Base-by-base conservation (phyloP, 2,329 filamentous ascomycete genomes). In the Fusarium circinatum region DNA sequence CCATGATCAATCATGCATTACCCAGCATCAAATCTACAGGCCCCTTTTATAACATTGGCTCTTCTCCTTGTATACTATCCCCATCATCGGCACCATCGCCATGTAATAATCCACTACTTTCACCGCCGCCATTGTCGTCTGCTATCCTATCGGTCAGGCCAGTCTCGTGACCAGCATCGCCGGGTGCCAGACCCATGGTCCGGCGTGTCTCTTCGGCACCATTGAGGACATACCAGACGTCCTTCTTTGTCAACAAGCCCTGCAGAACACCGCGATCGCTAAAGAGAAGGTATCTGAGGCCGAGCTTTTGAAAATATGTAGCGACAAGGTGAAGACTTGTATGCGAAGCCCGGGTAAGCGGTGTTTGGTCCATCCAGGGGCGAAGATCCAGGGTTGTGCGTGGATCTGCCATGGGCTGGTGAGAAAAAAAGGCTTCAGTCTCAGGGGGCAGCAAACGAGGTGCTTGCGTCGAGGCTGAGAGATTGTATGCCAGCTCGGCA, bases 341-440 rank as follows among this genome's bases (percentile, higher is more conserved):
- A 71, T 91, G 89, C 28, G 90, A 91, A 47, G 94, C 93, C 24
- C 98, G 87, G 2, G 96, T 98, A 52, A 99, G 93, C 2, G 96
- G 96, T 1, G 96, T 99, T 82, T 98, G 96, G 82, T 99, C 96
- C 95, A 99, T 98, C 96, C 96, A 99, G 6, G 95, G 95, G 13
- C 96, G 88, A 17, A 99, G 88, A 83, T 99, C 96, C 44, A 99
- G 90, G 2, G 92, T 95, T 22, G 90, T 88, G 26, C 88, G 86
- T 2, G 94, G 93, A 78, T 97, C 94, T 2, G 93, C 92, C 61
- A 96, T 90, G 6, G 93, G 92, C 79, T 95, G 93, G 79, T 97
- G 94, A 2, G 90, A 88, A 83, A 99, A 98, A 83, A 93, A 95
- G 48, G 92, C 92, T 80, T 96, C 93, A 0, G 95, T 93, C 68